Percentiles rank a stretch among this genome's conserved stretches.
phyloP scores from a whole-genome alignment of 1,139 yeast species.

The Pneumocystis carinii region DNA sequence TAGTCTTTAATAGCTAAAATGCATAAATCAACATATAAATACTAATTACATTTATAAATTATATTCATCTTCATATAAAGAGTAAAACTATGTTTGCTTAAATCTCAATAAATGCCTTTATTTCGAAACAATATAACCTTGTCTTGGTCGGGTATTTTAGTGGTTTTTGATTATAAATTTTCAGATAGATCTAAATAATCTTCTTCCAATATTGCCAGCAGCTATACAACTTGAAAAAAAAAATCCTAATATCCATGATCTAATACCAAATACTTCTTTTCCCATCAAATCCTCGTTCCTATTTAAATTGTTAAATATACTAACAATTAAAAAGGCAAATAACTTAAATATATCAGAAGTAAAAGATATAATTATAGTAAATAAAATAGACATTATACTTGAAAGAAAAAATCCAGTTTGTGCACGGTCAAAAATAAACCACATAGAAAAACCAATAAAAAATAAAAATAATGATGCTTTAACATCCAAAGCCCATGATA shows the following conservation, averaged over 20 bases:
- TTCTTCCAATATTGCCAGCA: neutral
- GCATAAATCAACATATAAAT: neutral
- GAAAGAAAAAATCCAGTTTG: neutral
- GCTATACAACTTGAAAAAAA: neutral
- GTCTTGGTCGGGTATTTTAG: neutral
- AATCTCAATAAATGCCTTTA: neutral
- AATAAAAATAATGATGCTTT: neutral
- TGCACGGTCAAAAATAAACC: conserved; percentile 1
- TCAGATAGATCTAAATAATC: neutral
- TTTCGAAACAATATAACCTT: no score
- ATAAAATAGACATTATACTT: neutral
- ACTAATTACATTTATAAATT: neutral
- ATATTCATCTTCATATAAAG: neutral
- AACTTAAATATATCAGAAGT: neutral
- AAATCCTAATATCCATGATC: neutral
- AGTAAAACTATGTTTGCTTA: neutral
- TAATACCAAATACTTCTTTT: neutral
- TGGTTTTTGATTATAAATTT: neutral
- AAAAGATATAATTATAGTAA: neutral
- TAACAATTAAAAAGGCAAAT: neutral
- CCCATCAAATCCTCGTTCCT: neutral
- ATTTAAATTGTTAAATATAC: neutral
- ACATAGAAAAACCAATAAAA: neutral
- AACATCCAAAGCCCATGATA: neutral
- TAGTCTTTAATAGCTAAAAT: neutral